These are phyloP conservation scores for Hypsizygus marmoreus DNA, from an alignment of 768 basidiomycete genomes.

Conservation along the genomic window DNA sequence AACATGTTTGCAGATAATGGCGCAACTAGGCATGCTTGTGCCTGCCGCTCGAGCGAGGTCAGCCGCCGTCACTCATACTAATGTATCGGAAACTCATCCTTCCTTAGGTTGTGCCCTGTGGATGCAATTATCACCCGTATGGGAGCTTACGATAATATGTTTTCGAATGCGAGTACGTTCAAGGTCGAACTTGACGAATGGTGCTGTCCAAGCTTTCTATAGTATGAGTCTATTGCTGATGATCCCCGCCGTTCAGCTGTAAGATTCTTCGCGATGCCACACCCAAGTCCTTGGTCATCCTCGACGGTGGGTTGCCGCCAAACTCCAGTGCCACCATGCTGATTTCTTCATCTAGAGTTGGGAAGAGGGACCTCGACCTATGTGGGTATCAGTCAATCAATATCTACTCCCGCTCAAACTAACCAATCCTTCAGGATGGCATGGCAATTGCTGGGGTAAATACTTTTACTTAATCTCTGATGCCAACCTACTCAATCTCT, in stretches of 20 bases:
- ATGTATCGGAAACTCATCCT: background rate
- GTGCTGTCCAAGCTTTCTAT: conserved; percentile 41
- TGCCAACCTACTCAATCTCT: background rate
- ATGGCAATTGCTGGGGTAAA: conserved; percentile 96
- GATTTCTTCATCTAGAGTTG: conserved; percentile 59
- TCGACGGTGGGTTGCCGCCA: conserved; percentile 70
- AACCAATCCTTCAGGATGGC: too few relatives aligned
- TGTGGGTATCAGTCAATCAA: conserved; percentile 41
- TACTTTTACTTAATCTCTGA: conserved; percentile 17
- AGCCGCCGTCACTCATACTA: conserved; percentile 15
- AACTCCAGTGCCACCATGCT: conserved; percentile 7
- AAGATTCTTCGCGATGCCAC: conserved; percentile 94
- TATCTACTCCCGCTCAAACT: too few relatives aligned
- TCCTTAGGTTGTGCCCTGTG: conserved; percentile 74
- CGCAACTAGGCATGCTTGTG: conserved; percentile 94
- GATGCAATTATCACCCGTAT: conserved; percentile 94
- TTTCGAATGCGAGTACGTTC: conserved; percentile 92
- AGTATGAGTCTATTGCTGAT: too few relatives aligned
- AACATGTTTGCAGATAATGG: conserved; percentile 65
- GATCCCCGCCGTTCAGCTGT: conserved; percentile 50
- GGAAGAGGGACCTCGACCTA: conserved; percentile 96
- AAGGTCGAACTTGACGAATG: conserved; percentile 99
- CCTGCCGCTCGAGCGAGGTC: conserved; percentile 83
- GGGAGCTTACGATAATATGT: conserved; percentile 99
- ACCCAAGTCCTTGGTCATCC: conserved; percentile 89